Evolutionary conservation across 2,329 filamentous ascomycete genomes (phyloP).

Genomic region (Paraphoma chrysanthemicola): DNA sequence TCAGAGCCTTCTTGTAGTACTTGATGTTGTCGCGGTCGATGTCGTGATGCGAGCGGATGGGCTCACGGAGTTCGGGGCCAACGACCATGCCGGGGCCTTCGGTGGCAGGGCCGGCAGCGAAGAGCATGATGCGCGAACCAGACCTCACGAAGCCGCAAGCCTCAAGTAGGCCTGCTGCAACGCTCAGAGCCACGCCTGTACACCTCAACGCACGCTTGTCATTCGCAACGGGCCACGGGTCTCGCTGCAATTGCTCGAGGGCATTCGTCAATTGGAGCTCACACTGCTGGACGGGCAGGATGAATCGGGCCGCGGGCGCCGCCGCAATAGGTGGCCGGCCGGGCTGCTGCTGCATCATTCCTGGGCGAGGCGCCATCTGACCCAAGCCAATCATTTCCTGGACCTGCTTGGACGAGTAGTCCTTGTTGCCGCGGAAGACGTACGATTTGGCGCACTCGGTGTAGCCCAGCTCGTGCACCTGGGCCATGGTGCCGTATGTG

Average conservation of each 20-base stretch:
- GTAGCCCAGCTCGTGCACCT: slow-evolving; percentile 98
- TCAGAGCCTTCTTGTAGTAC: slow-evolving; percentile 98
- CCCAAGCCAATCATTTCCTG: slow-evolving; percentile 96
- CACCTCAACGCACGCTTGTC: slow-evolving; percentile 90
- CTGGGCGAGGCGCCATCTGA: slow-evolving; percentile 73
- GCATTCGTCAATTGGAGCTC: slow-evolving; percentile 98
- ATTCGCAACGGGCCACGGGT: slow-evolving; percentile 95
- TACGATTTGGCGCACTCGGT: slow-evolving; percentile 98
- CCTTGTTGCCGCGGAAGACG: slow-evolving; percentile 96
- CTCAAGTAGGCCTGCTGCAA: slow-evolving; percentile 90
- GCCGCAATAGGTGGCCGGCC: slow-evolving; percentile 73
- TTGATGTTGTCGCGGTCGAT: slow-evolving; percentile 99
- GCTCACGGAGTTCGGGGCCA: slow-evolving; percentile 91
- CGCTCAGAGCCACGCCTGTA: slow-evolving; percentile 94
- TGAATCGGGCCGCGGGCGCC: slow-evolving; percentile 84
- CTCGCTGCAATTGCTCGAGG: slow-evolving; percentile 92
- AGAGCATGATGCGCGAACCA: slow-evolving; percentile 95
- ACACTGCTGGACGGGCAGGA: slow-evolving; percentile 92
- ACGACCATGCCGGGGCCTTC: slow-evolving; percentile 98
- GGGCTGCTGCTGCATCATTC: slow-evolving; percentile 68
- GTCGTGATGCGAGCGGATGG: slow-evolving; percentile 97
- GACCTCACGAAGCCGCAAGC: slow-evolving; percentile 89
- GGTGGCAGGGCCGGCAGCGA: slow-evolving; percentile 91
- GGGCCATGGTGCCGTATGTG: slow-evolving; percentile 93
- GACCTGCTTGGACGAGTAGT: slow-evolving; percentile 98